Base-by-base conservation (phyloP, 306 rosid species). In the Dryas alaskensis region DNA sequence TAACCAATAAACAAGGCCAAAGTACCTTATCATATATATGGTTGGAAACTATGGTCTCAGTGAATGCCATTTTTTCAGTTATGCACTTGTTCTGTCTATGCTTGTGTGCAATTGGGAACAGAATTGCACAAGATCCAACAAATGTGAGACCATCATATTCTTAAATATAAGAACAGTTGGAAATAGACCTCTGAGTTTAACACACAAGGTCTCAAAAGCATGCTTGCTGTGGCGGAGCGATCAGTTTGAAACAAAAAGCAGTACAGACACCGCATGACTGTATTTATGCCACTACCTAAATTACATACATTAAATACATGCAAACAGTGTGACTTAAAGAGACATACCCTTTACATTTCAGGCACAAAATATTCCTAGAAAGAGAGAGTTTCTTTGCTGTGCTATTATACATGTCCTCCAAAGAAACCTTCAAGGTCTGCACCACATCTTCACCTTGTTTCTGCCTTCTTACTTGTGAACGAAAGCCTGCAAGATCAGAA, bases 401-500 rank as follows among this genome's bases (percentile, higher is more conserved):
- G 73, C 93, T 89, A 77, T 90, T 90, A 37, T 85, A 90, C 43
- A 90, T 70, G 8, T 90, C 96, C 79, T 88, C 96, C 93, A 90
- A 84, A 75, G 93, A 90, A 77, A 88, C 96, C 83, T 86, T 86
- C 17, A 90, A 47, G 25, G 83, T 66, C 60, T 90, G 96, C 77
- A 86, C 85, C 73, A 90, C 89, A 83, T 88, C 92, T 84, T 90
- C 92, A 72, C 96, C 96, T 31, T 84, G 90, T 79, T 82, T 90
- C 80, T 88, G 70, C 79, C 93, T 86, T 67, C 96, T 90, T 54
- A 81, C 86, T 50, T 87, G 87, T 37, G 95, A 85, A 79, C 83
- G 80, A 54, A 85, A 81, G 0, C 78, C 88, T 87, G 65, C 69
- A 61, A 51, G 31, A 50, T 73, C 54, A 75, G 11, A 70, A 61